Conservation (phyloP, 2,329 filamentous ascomycete species). For the Triangularia verruculosa region DNA sequence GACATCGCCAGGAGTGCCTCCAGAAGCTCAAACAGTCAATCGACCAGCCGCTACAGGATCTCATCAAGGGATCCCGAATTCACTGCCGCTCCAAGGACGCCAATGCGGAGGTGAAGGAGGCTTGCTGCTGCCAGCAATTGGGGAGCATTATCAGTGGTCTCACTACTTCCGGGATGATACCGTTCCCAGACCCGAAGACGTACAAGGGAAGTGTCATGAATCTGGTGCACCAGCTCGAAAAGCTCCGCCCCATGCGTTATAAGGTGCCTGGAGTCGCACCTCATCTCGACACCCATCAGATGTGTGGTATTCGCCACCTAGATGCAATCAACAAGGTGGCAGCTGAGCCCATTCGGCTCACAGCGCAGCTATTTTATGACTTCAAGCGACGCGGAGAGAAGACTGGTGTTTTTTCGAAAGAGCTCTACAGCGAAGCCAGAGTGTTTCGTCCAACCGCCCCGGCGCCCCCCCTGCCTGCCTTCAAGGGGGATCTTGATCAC, state of each 20-base stretch:
- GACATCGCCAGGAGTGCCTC: slow-evolving; percentile 16
- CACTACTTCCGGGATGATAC: slow-evolving; percentile 19
- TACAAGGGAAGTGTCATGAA: slow-evolving; percentile 21
- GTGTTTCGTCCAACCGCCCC: background rate
- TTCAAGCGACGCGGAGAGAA: slow-evolving; percentile 21
- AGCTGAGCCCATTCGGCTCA: slow-evolving; percentile 3
- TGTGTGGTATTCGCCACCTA: slow-evolving; percentile 25
- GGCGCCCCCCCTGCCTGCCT: background rate
- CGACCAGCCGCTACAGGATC: slow-evolving; percentile 16
- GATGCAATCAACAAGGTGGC: slow-evolving; percentile 17
- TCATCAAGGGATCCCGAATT: background rate
- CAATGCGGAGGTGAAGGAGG: slow-evolving; percentile 14
- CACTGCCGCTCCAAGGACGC: slow-evolving; percentile 25
- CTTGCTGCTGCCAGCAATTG: slow-evolving; percentile 26
- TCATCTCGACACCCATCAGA: slow-evolving; percentile 22
- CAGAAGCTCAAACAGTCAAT: slow-evolving; percentile 17
- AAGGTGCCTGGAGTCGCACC: slow-evolving; percentile 19
- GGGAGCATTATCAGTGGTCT: slow-evolving; percentile 26
- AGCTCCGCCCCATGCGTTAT: slow-evolving; percentile 69
- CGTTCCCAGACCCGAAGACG: slow-evolving; percentile 13
- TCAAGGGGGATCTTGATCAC: background rate
- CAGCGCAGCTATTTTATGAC: slow-evolving; percentile 10
- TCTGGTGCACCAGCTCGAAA: slow-evolving; percentile 61
- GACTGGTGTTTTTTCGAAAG: slow-evolving; percentile 19
- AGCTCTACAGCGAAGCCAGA: slow-evolving; percentile 18